Base-by-base conservation (phyloP, 2,329 filamentous ascomycete genomes). In the Sporothrix sp. region DNA sequence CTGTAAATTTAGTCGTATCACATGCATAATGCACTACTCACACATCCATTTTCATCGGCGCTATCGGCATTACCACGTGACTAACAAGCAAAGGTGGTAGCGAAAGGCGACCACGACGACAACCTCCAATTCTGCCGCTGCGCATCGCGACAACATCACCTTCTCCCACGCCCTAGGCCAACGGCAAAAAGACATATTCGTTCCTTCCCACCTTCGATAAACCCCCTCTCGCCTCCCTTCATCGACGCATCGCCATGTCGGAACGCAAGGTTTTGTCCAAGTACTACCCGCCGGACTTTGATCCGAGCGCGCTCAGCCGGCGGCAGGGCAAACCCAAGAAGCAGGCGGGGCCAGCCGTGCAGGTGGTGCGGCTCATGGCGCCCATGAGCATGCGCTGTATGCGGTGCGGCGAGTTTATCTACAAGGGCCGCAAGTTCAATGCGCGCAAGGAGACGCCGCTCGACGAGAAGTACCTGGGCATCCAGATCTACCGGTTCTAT, bases 361-460 rank as follows among this genome's bases (percentile, higher is more conserved):
- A 94, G 62, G 88, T 84, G 0, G 89, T 97, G 48, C 84, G 90
- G 39, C 74, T 97, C 30, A 96, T 96, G 88, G 84, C 86, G 1
- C 87, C 88, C 4, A 93, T 90, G 68, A 81, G 76, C 47, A 87
- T 90, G 81, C 83, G 82, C 62, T 90, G 86, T 65, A 61, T 59
- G 35, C 52, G 58, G 14, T 65, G 59, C 55, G 62, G 61, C 52
- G 61, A 61, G 57, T 66, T 60, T 56, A 64, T 60, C 13, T 57
- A 57, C 53, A 56, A 54, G 60, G 90, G 90, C 0, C 81, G 90
- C 54, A 97, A 96, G 62, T 97, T 97, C 76, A 97, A 97, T 68
- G 85, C 88, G 3, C 78, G 87, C 32, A 98, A 98, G 63, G 89
- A 96, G 63, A 95, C 86, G 0, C 88, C 87, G 0, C 85, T 46